phyloP scores from a whole-genome alignment of 2,329 filamentous ascomycete species.

The Colletotrichum tropicale region DNA sequence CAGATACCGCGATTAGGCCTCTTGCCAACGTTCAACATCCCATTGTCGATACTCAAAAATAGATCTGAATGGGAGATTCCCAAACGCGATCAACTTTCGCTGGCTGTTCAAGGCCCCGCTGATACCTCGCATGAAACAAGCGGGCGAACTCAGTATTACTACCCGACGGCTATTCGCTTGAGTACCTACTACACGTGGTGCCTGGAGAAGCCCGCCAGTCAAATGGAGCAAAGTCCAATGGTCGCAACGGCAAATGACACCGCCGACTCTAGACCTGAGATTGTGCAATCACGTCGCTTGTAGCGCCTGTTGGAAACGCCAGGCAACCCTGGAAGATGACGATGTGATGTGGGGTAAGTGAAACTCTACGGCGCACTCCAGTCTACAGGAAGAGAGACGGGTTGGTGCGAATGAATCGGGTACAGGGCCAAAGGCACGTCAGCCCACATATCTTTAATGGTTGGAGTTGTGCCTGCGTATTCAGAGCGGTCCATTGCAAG shows the following conservation, averaged over 20 bases:
- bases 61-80: not conserved
- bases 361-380: not conserved
- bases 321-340: not conserved
- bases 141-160: not conserved
- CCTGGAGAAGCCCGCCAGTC: not conserved
- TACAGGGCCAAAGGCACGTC: not conserved
- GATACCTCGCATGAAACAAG: not conserved
- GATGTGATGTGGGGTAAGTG: not conserved
- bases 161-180: not conserved
- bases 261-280: not conserved
- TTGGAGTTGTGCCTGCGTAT: not conserved
- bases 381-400: not conserved
- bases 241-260: not conserved
- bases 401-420: not conserved
- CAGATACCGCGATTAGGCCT: not conserved
- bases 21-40: not conserved
- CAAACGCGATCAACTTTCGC: not conserved
- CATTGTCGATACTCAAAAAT: not conserved
- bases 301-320: not conserved
- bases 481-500: not conserved
- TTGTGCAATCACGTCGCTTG: not conserved
- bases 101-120: not conserved
- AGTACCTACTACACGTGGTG: not conserved
- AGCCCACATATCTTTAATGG: not conserved
- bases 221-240: not conserved